Evolutionary conservation across 164 flowering plant genomes (phyloP), one percentile per base, ranked within the genome.

Genomic region (Piper longum): DNA sequence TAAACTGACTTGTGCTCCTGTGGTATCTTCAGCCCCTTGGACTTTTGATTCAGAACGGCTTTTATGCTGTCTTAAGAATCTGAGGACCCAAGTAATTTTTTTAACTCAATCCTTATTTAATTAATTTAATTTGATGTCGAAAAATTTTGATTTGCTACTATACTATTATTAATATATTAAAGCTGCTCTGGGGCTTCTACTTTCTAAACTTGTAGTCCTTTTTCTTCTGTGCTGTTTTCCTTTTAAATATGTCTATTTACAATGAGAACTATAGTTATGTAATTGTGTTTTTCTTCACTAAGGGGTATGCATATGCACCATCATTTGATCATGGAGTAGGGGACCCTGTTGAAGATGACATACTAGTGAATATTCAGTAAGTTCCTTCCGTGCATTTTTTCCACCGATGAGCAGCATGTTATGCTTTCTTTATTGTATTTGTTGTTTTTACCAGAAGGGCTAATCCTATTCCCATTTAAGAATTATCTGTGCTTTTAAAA

Each of bases 271-370:
- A 9, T 14, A 48, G 52, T 5, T 5, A 2, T 9, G 52, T 9
- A 14, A 48, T 48, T 14, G 8, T 5, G 9, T 48, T 9, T 14
- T 48, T 48, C 4, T 48, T 48, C 14, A 9, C 14, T 9, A 48
- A 90, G 97, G 98, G 96, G 66, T 84, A 85, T 58, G 96, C 84
- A 59, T 86, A 80, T 80, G 89, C 63, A 26, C 97, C 98, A 16
- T 88, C 98, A 54, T 93, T 93, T 76, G 88, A 86, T 68, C 98
- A 90, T 76, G 91, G 92, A 64, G 82, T 90, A 63, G 98, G 97
- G 54, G 97, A 93, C 76, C 98, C 98, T 54, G 79, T 84, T 17
- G 88, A 93, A 83, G 92, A 88, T 80, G 92, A 84, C 64, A 83
- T 93, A 63, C 84, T 85, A 73, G 86, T 93, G 70, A 74, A 76